phyloP scores from a whole-genome alignment of 2,329 filamentous ascomycete species.

The Talaromyces sp. region DNA sequence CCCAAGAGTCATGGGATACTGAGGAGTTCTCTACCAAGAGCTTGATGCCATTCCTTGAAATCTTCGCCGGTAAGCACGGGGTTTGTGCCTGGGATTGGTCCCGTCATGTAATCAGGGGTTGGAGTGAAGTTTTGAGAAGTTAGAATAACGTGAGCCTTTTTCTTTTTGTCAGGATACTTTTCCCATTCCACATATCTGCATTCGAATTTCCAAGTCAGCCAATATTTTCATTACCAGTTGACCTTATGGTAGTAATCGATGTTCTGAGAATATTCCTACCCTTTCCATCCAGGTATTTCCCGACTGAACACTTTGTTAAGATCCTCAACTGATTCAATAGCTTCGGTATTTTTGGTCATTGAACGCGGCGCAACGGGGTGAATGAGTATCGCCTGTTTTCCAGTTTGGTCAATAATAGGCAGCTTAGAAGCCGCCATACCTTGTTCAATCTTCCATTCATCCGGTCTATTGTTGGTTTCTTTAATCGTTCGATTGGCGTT shows the following conservation, averaged over 20 bases:
- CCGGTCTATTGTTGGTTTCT: conserved; percentile 26
- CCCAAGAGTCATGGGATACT: conserved; percentile 56
- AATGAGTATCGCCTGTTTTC: conserved; percentile 27
- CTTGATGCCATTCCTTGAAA: conserved; percentile 57
- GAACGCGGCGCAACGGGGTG: conserved; percentile 18
- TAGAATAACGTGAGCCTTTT: conserved; percentile 52
- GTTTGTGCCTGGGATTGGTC: conserved; percentile 52
- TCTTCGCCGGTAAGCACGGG: conserved; percentile 52
- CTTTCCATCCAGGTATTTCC: conserved; percentile 45
- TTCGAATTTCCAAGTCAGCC: background rate
- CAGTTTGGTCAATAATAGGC: conserved; percentile 45
- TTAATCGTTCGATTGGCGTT: too few relatives aligned
- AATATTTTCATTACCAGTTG: too few relatives aligned
- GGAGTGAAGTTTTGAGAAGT: conserved; percentile 47
- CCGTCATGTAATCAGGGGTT: conserved; percentile 54
- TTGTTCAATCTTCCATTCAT: conserved; percentile 54
- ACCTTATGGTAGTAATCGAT: too few relatives aligned
- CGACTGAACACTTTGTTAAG: conserved; percentile 35
- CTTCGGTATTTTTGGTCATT: conserved; percentile 36
- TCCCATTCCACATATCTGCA: conserved; percentile 63
- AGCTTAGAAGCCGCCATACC: conserved; percentile 44
- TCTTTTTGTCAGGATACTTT: conserved; percentile 63
- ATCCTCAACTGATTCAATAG: conserved; percentile 39
- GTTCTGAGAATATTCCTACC: conserved; percentile 21
- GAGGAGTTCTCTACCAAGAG: conserved; percentile 43